Evolutionary conservation across 75 land plant genomes (phyloP).

Genomic region (Pseudotsuga menziesii): DNA sequence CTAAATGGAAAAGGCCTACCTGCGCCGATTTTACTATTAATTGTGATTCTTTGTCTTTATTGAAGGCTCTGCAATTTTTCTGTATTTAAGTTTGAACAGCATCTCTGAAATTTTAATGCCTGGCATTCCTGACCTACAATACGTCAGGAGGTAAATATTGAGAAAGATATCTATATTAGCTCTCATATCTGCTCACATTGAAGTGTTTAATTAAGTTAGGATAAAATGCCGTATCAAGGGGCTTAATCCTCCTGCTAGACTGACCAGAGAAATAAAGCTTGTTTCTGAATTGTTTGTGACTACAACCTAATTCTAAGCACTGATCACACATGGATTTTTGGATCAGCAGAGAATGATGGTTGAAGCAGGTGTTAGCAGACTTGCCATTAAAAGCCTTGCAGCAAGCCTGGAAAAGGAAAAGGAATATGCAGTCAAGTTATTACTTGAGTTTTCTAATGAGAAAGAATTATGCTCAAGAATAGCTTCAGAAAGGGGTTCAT

Average conservation of each 20-base stretch:
- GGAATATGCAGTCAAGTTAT: slow-evolving; percentile 41
- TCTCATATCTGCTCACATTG: neutral
- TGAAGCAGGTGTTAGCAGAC: slow-evolving; percentile 34
- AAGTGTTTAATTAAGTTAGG: neutral
- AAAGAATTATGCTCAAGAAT: slow-evolving; percentile 18
- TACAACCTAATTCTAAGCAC: neutral
- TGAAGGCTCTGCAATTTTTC: neutral
- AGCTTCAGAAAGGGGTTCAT: slow-evolving; percentile 38
- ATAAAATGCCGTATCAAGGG: neutral
- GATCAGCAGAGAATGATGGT: slow-evolving; percentile 40
- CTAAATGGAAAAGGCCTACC: neutral
- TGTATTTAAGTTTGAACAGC: neutral
- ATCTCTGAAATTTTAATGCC: neutral
- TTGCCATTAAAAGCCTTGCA: slow-evolving; percentile 41
- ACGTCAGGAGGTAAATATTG: neutral
- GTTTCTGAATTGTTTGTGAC: neutral
- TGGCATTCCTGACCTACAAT: neutral
- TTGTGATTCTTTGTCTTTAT: neutral
- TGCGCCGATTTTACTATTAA: neutral
- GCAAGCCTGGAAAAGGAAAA: slow-evolving; percentile 41
- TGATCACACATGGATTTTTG: neutral
- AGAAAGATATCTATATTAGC: neutral
- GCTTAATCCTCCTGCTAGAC: neutral
- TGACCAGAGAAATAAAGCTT: neutral
- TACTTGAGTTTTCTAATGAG: slow-evolving; percentile 36